phyloP scores from a whole-genome alignment of 441 rosid species.

The Arabidopsis hybrid region DNA sequence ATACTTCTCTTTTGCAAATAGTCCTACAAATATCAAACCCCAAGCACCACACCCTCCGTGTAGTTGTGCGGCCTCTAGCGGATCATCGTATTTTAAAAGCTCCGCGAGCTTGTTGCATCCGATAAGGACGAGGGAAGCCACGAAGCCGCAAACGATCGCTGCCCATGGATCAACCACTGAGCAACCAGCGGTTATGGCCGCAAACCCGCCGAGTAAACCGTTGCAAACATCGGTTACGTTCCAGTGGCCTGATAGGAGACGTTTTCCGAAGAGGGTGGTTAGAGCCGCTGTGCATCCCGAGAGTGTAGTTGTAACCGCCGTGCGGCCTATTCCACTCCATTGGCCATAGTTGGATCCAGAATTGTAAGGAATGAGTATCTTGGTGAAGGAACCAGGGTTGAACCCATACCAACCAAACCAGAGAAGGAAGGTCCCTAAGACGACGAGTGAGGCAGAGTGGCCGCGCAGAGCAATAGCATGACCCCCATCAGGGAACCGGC shows the following conservation, averaged over 20 bases:
- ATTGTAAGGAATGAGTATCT: constrained; percentile 52
- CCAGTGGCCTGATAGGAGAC: constrained; percentile 81
- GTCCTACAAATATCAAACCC: constrained; percentile 82
- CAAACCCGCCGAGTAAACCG: constrained; percentile 88
- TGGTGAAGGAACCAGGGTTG: constrained; percentile 80
- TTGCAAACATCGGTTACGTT: constrained; percentile 87
- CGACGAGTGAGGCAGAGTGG: constrained; percentile 83
- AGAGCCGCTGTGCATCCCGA: constrained; percentile 85
- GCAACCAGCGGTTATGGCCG: constrained; percentile 82
- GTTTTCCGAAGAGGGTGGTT: constrained; percentile 78
- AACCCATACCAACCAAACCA: constrained; percentile 98
- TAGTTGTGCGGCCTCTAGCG: constrained; percentile 81
- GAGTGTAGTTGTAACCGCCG: constrained; percentile 86
- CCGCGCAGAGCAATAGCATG: constrained; percentile 64
- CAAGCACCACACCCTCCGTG: constrained; percentile 95
- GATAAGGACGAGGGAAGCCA: constrained; percentile 66
- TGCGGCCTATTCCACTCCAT: constrained; percentile 84
- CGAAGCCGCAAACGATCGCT: constrained; percentile 76
- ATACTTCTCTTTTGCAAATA: constrained; percentile 68
- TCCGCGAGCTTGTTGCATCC: constrained; percentile 79
- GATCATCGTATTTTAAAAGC: constrained; percentile 65
- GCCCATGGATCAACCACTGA: constrained; percentile 95
- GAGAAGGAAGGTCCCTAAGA: constrained; percentile 83
- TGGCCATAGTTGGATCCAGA: constrained; percentile 66
- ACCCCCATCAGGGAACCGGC: constrained; percentile 67